phyloP scores from a whole-genome alignment of 1,284 basidiomycete genomes.

The Athelia sp. region DNA sequence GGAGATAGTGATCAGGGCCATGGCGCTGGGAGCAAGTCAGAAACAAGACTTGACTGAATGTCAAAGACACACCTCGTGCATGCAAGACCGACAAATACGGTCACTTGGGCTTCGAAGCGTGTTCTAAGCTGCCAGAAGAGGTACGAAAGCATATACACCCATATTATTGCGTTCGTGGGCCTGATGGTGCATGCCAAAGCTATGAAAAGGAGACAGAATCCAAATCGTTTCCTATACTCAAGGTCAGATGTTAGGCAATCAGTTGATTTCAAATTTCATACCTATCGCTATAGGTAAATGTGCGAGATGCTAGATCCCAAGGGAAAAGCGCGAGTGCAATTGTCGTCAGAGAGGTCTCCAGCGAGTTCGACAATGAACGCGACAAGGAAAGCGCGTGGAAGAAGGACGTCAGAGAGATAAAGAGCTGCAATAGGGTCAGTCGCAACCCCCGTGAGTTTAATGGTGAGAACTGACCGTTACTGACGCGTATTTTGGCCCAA shows the following conservation, averaged over 20 bases:
- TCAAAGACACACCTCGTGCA: conserved; percentile 39
- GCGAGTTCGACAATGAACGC: conserved; percentile 88
- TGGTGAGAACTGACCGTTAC: conserved; percentile 52
- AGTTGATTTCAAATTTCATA: conserved; percentile 6
- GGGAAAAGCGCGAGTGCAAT: conserved; percentile 81
- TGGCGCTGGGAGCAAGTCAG: conserved; percentile 23
- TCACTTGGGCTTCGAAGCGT: conserved; percentile 22
- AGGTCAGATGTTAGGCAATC: conserved; percentile 1
- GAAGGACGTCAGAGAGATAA: conserved; percentile 81
- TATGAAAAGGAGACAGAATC: conserved; percentile 42
- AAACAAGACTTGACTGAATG: neutral
- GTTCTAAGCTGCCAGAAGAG: conserved; percentile 45
- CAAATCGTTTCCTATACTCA: conserved; percentile 7
- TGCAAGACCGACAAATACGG: conserved; percentile 32
- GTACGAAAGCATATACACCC: conserved; percentile 63
- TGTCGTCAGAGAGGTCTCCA: conserved; percentile 84
- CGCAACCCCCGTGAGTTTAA: conserved; percentile 3
- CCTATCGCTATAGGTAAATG: neutral
- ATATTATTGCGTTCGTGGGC: conserved; percentile 84
- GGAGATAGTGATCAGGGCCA: conserved; percentile 36
- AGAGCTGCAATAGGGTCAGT: conserved; percentile 43
- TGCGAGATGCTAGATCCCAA: conserved; percentile 39
- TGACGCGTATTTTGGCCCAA: conserved; percentile 56
- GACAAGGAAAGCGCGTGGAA: conserved; percentile 86
- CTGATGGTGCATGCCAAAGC: conserved; percentile 78